Base-by-base conservation (phyloP, 129 eudicot species). In the Calendula officinalis region DNA sequence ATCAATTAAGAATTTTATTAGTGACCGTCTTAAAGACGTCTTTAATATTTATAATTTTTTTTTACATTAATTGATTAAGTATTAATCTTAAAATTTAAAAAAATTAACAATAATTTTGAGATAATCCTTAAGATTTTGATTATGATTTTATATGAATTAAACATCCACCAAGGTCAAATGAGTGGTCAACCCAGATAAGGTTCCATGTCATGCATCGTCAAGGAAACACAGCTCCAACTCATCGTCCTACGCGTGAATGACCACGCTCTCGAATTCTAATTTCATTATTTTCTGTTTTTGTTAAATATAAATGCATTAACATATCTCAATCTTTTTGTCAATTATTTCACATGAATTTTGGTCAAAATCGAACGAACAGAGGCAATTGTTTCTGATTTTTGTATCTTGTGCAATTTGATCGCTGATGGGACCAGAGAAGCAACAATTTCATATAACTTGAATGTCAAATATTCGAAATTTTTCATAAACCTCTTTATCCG, bases 401-500 rank as follows among this genome's bases (percentile, higher is more conserved):
- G 38, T 63, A 63, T 47, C 15, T 22, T 47, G 13, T 14, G 57
- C 38, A 36, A 13, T 64, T 46, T 47, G 69, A 64, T 47, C 69
- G 27, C 42, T 49, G 56, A 64, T 64, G 34, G 46, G 36, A 64
- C 69, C 35, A 47, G 15, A 12, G 12, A 64, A 64, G 3, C 57
- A 64, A 17, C 45, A 42, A 12, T 11, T 38, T 60, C 49, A 60
- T 2, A 60, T 38, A 35, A 60, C 15, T 41, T 17, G 49, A 49
- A 38, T 60, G 15, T 60, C n/a, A n/a, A n/a, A n/a, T n/a, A n/a
- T n/a, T n/a, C n/a, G 13, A 15, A 59, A 40, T 7, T 60, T 39
- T 60, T 60, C 11, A 3, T 39, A 41, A 41, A 60, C 46, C 14
- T 15, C 41, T 47, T 66, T 85, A 85, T 85, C 91, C 82, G 64